Evolutionary conservation across 805 yeast genomes (phyloP).

Genomic region (Scheffersomyces lignosus): DNA sequence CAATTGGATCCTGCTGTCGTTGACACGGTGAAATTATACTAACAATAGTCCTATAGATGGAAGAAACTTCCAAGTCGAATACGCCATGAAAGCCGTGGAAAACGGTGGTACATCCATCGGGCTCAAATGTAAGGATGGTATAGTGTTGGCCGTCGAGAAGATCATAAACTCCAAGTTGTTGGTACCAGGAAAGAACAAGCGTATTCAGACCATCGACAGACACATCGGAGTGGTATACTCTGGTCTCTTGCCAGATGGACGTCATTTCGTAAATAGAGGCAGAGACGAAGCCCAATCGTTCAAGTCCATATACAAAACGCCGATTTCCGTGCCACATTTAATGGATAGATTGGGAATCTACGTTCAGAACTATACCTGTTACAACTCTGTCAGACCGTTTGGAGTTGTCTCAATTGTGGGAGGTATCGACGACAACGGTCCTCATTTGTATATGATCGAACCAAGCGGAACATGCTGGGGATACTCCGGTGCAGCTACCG

Average conservation of each 20-base stretch:
- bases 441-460: constrained; percentile 94
- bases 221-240: constrained; percentile 95
- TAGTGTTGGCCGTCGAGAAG: constrained; percentile 97
- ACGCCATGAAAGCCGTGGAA: constrained; percentile 96
- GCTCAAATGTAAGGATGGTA: constrained; percentile 86
- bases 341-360: constrained; percentile 86
- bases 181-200: constrained; percentile 84
- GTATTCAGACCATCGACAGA: constrained; percentile 90
- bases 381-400: constrained; percentile 96
- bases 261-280: constrained; percentile 88
- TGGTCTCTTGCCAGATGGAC: constrained; percentile 95
- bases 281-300: constrained; percentile 86
- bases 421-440: constrained; percentile 87
- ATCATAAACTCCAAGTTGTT: constrained; percentile 80
- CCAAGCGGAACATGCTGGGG: constrained; percentile 99
- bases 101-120: constrained; percentile 96
- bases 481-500: constrained; percentile 94
- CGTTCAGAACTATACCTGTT: constrained; percentile 93
- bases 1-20: too few species aligned
- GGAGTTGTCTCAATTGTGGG: constrained; percentile 93
- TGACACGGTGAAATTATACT: too few species aligned
- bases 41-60: constrained; percentile 73
- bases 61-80: constrained; percentile 95
- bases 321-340: constrained; percentile 77
- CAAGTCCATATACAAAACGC: constrained; percentile 71